Evolutionary conservation across 1,139 yeast species (phyloP).

Genomic region (Yamadazyma siamensis): DNA sequence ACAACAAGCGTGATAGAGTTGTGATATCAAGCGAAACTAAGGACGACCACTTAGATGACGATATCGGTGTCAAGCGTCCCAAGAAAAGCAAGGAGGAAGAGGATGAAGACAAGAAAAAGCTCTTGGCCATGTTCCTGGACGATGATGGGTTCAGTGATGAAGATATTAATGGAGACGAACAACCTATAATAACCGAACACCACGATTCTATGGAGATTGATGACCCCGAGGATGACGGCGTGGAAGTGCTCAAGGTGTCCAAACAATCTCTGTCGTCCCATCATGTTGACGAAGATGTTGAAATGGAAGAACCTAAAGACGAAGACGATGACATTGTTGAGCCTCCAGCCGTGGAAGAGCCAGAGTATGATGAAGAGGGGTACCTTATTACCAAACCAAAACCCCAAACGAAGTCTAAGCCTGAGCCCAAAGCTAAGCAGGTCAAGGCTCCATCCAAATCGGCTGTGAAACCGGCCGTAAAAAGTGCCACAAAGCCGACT

Average conservation of each 20-base stretch:
- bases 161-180: slow-evolving; percentile 8
- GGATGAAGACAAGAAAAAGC: slow-evolving; percentile 7
- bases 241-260: slow-evolving; percentile 5
- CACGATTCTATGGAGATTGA: slow-evolving; percentile 6
- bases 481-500: neutral
- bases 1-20: slow-evolving; percentile 30
- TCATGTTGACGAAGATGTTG: slow-evolving; percentile 4
- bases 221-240: slow-evolving; percentile 2
- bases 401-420: slow-evolving; percentile 11
- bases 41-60: slow-evolving; percentile 13
- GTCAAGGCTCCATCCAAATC: too few species aligned
- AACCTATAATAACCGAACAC: slow-evolving; percentile 4
- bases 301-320: slow-evolving; percentile 10
- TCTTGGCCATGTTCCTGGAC: slow-evolving; percentile 14
- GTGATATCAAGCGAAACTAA: slow-evolving; percentile 25
- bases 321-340: slow-evolving; percentile 1
- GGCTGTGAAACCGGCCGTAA: neutral
- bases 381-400: slow-evolving; percentile 28
- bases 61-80: slow-evolving; percentile 5
- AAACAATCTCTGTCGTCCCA: slow-evolving; percentile 1
- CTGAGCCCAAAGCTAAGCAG: too few species aligned
- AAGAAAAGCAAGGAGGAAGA: slow-evolving; percentile 1
- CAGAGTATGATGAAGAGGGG: slow-evolving; percentile 41
- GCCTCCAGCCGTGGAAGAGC: slow-evolving; percentile 5
- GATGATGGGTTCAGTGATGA: slow-evolving; percentile 17